Evolutionary conservation across 257 asterid genomes (phyloP), one percentile per base, ranked within the genome.

Genomic region (Scutellaria baicalensis): DNA sequence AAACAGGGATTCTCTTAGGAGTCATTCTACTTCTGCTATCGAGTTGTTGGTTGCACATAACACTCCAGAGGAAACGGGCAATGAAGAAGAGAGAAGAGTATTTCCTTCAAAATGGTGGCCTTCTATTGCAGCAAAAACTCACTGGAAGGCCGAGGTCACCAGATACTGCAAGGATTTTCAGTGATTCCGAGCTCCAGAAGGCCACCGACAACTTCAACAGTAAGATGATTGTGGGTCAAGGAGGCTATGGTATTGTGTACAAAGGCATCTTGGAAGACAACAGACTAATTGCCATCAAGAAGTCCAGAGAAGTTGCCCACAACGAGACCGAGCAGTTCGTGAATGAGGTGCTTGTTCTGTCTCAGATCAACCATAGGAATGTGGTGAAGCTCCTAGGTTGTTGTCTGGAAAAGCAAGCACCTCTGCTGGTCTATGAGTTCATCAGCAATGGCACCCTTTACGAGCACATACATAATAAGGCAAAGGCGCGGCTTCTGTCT

Each of bases 371-470:
- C 43, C 82, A 70, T 11, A 52, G 62, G 52, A 70, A 79, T 18
- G 81, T 72, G 0, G 84, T 83, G 12, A 82, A 79, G 73, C 84
- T 79, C 12, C 31, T 82, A 2, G 86, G 84, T 2, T 79, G 86
- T 20, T 82, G 82, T 58, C 47, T 82, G 14, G 80, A 82, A 51
- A 79, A 78, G 1, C 65, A 79, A 52, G 78, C 62, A 7, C 82
- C 86, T 6, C 47, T 68, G 4, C 39, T 82, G 0, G 80, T 78
- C 0, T 82, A 82, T 40, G 84, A 78, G 49, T 54, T 8, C 33
- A 40, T 68, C 64, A 54, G 35, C 73, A 68, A 54, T 12, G 73
- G 64, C 33, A 55, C 73, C 4, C 73, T 68, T 59, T 40, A 17
- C 5, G 44, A 54, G 0, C 73, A 68, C 73, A 12, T 68, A 47